Evolutionary conservation across 108 stramenopile genomes (phyloP), one percentile per base, ranked within the genome.

Genomic region (Cyclotella atomus): DNA sequence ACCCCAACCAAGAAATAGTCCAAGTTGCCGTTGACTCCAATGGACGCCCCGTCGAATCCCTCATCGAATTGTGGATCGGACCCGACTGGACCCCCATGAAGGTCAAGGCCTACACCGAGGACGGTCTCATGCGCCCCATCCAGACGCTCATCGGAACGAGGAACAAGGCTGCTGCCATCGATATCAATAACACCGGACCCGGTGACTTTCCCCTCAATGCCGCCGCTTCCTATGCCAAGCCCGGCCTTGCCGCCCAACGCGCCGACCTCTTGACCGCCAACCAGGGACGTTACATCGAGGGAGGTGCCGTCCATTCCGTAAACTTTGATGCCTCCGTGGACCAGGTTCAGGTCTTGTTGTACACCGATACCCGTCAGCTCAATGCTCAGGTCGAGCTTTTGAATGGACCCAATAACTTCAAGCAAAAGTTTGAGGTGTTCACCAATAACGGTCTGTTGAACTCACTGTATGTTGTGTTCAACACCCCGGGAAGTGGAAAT

Each of bases 81-180:
- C 83, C 83, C 74, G 83, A 83, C 78, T 83, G 83, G 83, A 83
- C 83, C n/a, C 83, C 83, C 77, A 76, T 83, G 74, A 80, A 79
- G 74, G 79, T 83, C 36, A 83, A 83, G 78, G 77, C 74, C 29
- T 80, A 83, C 83, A 83, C 76, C 30, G 83, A 83, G 78, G 83
- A 83, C 46, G 83, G 83, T 23, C 79, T 76, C 68, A 65, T 80
- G 79, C 83, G 78, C 67, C 83, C 83, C 41, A 50, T 83, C 68
- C 83, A 83, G 34, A 55, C 83, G 38, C 73, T 83, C 47, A 80
- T 83, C 41, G 83, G 83, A 9, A 83, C 83, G 36, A 73, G 83
- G 36, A 83, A 83, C 74, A 83, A 83, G 79, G 78, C 73, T 46
- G 83, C 83, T 6, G 76, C 75, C 46, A 80, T 83, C 41, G 83